Conservation (phyloP, 1,284 basidiomycete species). For the Cryptococcus wingfieldii region DNA sequence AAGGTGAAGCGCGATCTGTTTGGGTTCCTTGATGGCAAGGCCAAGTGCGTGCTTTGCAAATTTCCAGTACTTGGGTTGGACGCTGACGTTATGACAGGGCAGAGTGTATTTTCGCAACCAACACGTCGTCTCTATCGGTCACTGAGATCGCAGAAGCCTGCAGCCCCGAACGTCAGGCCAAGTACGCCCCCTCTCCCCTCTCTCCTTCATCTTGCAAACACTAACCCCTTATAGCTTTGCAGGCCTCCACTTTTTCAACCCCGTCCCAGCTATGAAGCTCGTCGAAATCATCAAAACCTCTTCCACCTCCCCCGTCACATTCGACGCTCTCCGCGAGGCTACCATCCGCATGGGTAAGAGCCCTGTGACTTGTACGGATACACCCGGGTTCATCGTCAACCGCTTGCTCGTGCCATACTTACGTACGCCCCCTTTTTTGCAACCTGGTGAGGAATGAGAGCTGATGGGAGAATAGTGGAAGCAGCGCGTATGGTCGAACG, state of each 20-base stretch:
- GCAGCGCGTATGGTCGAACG: slow-evolving; percentile 57
- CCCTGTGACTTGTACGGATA: slow-evolving; percentile 56
- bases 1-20: slow-evolving; percentile 57
- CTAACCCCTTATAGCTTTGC: slow-evolving; percentile 41
- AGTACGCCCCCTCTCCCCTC: slow-evolving; percentile 23
- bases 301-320: slow-evolving; percentile 52
- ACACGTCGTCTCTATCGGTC: slow-evolving; percentile 56
- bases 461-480: slow-evolving; percentile 47
- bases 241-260: slow-evolving; percentile 57
- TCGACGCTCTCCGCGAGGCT: slow-evolving; percentile 51
- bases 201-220: background rate
- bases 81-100: background rate
- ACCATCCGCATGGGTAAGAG: slow-evolving; percentile 55
- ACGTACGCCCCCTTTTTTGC: slow-evolving; percentile 29
- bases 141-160: slow-evolving; percentile 53
- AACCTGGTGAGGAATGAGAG: no score
- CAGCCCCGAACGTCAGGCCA: slow-evolving; percentile 41
- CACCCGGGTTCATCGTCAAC: slow-evolving; percentile 57
- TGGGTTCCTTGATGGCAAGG: slow-evolving; percentile 52
- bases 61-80: background rate
- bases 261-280: slow-evolving; percentile 56
- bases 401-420: slow-evolving; percentile 55
- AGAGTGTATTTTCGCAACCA: slow-evolving; percentile 55
- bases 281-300: slow-evolving; percentile 56
- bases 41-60: slow-evolving; percentile 34